These are phyloP conservation scores for Coniferiporia sulphurascens DNA, from an alignment of 1,284 basidiomycete genomes.

Conservation along the genomic window DNA sequence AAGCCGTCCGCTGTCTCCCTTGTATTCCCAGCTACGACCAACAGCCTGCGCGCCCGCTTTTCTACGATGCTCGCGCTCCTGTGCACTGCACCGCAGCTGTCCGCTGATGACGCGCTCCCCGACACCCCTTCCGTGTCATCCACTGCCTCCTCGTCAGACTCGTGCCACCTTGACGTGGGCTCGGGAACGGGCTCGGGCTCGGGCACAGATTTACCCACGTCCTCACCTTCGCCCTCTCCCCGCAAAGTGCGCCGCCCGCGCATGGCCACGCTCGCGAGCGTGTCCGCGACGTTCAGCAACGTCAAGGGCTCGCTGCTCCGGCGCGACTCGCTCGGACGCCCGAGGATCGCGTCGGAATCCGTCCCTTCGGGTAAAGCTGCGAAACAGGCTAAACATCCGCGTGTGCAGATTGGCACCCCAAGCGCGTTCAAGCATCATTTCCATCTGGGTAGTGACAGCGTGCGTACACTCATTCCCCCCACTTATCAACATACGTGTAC, in stretches of 20 bases:
- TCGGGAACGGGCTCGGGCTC: background rate
- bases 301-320: conserved; percentile 4
- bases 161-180: background rate
- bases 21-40: too few species aligned
- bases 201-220: background rate
- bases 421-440: conserved; percentile 18
- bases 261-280: conserved; percentile 1
- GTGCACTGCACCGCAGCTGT: conserved; percentile 9
- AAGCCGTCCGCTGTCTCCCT: too few species aligned
- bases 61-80: conserved; percentile 6
- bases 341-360: conserved; percentile 4
- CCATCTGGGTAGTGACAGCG: conserved; percentile 10
- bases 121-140: background rate
- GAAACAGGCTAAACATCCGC: background rate
- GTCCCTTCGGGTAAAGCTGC: background rate
- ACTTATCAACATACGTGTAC: background rate
- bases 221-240: background rate
- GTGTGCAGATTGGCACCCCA: conserved; percentile 9
- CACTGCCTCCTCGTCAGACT: background rate
- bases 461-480: conserved; percentile 1
- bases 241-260: conserved; percentile 1
- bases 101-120: background rate
- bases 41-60: background rate
- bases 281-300: conserved; percentile 2
- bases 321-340: background rate